Conservation (phyloP, 2,329 filamentous ascomycete species). For the Paecilomyces sp. region DNA sequence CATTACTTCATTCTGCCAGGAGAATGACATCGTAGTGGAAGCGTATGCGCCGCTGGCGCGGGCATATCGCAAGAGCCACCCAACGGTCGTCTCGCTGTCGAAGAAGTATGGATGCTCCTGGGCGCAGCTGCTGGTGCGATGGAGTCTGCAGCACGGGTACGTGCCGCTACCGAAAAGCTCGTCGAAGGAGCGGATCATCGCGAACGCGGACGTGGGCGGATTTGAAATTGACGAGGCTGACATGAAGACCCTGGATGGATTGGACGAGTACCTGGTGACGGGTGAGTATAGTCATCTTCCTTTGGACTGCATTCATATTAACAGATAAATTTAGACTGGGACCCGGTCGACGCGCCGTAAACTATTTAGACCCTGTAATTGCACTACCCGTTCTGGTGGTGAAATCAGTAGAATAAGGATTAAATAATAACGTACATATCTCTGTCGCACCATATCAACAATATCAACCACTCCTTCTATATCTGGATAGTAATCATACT, state of each 20-base stretch:
- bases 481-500: no score
- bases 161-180: slow-evolving; percentile 69
- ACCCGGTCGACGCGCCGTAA: slow-evolving; percentile 14
- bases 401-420: no score
- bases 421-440: no score
- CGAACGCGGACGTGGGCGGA: slow-evolving; percentile 56
- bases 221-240: slow-evolving; percentile 53
- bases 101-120: slow-evolving; percentile 63
- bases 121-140: slow-evolving; percentile 69
- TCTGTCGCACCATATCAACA: no score
- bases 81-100: slow-evolving; percentile 54
- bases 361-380: neutral
- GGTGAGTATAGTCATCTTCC: slow-evolving; percentile 41
- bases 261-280: slow-evolving; percentile 68
- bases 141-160: slow-evolving; percentile 69
- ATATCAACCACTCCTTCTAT: no score
- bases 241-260: slow-evolving; percentile 53
- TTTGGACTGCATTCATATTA: neutral
- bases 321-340: slow-evolving; percentile 9
- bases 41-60: slow-evolving; percentile 74
- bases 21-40: slow-evolving; percentile 63
- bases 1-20: slow-evolving; percentile 60
- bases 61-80: slow-evolving; percentile 62
- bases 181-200: slow-evolving; percentile 53
- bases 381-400: no score